A percentile compares a stretch with the other conserved stretches of the same genome.
Conservation (phyloP, 768 basidiomycete genomes). For the Auriscalpium vulgare region DNA sequence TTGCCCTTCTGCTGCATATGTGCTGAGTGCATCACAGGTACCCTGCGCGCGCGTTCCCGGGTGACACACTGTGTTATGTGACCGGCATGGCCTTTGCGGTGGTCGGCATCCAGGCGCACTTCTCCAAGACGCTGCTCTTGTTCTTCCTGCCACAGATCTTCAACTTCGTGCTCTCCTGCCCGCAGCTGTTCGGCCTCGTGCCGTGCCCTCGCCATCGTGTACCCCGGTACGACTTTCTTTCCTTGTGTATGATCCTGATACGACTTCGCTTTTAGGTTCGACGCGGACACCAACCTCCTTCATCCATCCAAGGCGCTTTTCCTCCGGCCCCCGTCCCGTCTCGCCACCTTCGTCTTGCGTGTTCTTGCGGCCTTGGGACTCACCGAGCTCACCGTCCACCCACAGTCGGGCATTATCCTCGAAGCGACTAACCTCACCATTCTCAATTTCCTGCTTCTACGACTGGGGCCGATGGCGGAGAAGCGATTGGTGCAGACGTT, state of each 20-base stretch:
- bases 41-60: constrained; percentile 89
- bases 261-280: constrained; percentile 44
- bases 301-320: constrained; percentile 68
- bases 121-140: constrained; percentile 89
- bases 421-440: constrained; percentile 88
- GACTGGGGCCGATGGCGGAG: constrained; percentile 81
- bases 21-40: constrained; percentile 51
- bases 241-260: neutral
- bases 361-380: constrained; percentile 57
- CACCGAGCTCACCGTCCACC: constrained; percentile 51
- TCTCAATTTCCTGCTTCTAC: constrained; percentile 75
- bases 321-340: constrained; percentile 42
- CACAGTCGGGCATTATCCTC: constrained; percentile 47
- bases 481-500: constrained; percentile 65
- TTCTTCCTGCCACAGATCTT: constrained; percentile 98
- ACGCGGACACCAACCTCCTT: constrained; percentile 66
- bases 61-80: constrained; percentile 96
- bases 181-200: constrained; percentile 90
- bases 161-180: constrained; percentile 92
- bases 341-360: constrained; percentile 49
- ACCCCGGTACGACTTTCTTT: constrained; percentile 49
- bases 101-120: constrained; percentile 95
- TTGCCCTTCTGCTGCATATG: neutral
- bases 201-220: constrained; percentile 92
- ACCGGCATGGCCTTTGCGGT: constrained; percentile 99